phyloP scores from a whole-genome alignment of 2,329 filamentous ascomycete genomes.

The Macrophomina phaseolina region DNA sequence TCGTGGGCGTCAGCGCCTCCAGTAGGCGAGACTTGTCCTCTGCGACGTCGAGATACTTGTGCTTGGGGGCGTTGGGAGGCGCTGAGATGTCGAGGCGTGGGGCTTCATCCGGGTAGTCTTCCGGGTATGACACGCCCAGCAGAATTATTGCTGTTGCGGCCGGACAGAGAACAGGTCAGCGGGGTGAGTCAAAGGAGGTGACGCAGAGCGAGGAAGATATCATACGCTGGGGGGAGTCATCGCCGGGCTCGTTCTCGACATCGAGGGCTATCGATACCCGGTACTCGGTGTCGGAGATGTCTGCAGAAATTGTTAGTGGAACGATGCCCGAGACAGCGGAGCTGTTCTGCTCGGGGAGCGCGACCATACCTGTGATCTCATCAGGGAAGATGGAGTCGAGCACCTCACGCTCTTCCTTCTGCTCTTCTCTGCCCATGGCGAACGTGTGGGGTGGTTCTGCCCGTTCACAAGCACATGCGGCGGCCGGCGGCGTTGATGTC shows the following conservation, averaged over 20 bases:
- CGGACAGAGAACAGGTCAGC: neutral
- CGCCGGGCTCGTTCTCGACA: constrained; percentile 65
- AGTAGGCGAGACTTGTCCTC: constrained; percentile 80
- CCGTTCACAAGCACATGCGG: neutral
- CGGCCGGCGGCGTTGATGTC: constrained; percentile 20
- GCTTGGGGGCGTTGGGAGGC: constrained; percentile 70
- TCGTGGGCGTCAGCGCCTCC: constrained; percentile 71
- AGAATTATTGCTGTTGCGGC: constrained; percentile 65
- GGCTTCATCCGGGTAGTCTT: constrained; percentile 85
- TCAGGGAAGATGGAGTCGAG: constrained; percentile 98
- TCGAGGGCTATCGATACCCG: constrained; percentile 87
- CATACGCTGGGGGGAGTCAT: constrained; percentile 64
- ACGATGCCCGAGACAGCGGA: constrained; percentile 22
- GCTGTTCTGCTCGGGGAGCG: neutral
- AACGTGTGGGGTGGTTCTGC: constrained; percentile 4
- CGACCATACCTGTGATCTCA: constrained; percentile 80
- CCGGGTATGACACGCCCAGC: constrained; percentile 87
- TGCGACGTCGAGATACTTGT: constrained; percentile 78
- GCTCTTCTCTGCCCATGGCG: constrained; percentile 72
- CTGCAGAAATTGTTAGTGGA: constrained; percentile 53
- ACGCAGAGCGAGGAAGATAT: neutral
- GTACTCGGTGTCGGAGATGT: constrained; percentile 89
- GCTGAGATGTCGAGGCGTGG: constrained; percentile 81
- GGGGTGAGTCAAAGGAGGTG: neutral
- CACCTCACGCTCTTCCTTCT: constrained; percentile 94